Evolutionary conservation across 2,329 filamentous ascomycete species (phyloP).

Genomic region (Didymella segeticola): DNA sequence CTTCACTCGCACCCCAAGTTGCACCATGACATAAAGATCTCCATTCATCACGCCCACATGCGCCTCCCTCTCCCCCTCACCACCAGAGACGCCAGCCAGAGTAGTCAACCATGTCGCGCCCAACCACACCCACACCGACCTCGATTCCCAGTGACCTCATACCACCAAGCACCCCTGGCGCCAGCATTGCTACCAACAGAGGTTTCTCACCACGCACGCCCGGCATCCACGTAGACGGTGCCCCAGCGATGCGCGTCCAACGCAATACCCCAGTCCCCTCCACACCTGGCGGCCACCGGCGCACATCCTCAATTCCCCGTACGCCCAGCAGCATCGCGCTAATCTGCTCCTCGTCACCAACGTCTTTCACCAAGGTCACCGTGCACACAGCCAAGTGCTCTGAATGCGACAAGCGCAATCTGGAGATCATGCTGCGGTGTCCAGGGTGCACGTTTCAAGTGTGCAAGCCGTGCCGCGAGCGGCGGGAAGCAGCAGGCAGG

Average conservation of each 20-base stretch:
- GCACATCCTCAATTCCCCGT: slow-evolving; percentile 5
- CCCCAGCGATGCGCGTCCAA: not conserved
- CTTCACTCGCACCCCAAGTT: not conserved
- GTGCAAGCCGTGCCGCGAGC: slow-evolving; percentile 37
- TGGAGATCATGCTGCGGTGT: slow-evolving; percentile 40
- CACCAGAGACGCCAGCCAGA: not conserved
- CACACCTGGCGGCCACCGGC: slow-evolving; percentile 2
- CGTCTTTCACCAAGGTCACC: slow-evolving; percentile 28
- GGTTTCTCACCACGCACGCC: not conserved
- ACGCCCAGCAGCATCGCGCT: slow-evolving; percentile 18
- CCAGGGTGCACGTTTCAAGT: slow-evolving; percentile 45
- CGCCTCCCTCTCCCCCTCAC: not conserved
- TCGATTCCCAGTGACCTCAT: not conserved
- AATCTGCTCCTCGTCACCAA: slow-evolving; percentile 27
- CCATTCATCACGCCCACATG: not conserved
- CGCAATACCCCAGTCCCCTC: slow-evolving; percentile 5
- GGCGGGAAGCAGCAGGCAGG: slow-evolving; percentile 12
- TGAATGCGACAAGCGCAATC: slow-evolving; percentile 44
- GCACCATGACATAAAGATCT: not conserved
- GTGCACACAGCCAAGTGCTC: slow-evolving; percentile 50
- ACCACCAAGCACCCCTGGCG: not conserved
- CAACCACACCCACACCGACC: slow-evolving; percentile 1
- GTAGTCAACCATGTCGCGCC: slow-evolving; percentile 1
- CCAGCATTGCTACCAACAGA: not conserved
- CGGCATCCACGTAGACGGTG: too few relatives aligned